Evolutionary conservation across 2,329 filamentous ascomycete genomes (phyloP), one percentile per base, ranked within the genome.

Genomic region (Fusarium graminum): DNA sequence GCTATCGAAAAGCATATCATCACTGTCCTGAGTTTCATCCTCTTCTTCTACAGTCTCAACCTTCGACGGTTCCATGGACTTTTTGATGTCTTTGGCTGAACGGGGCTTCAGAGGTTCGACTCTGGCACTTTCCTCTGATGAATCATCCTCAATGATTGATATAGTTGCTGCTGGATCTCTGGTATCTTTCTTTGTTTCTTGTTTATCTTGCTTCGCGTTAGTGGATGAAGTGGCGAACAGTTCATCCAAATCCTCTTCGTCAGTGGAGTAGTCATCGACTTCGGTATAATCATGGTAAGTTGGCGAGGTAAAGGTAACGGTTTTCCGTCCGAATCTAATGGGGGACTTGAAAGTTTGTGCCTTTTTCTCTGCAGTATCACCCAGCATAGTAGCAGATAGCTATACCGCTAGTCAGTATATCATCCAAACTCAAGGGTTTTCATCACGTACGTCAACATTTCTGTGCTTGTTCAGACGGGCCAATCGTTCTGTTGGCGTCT

Each of bases 401-500:
- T 89, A 75, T 46, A 26, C 25, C 56, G 4, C 17, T 65, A 57
- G 45, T 73, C 26, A 72, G 52, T 52, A 28, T 14, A 3, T 8
- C 14, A 16, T 41, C 28, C 17, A 16, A 12, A 10, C 17, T 7
- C 4, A 22, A 5, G 6, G 6, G 26, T 45, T 29, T 19, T 26
- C 29, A 36, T 49, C 45, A 76, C 92, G 67, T 86, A 97, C 93
- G 81, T 99, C 95, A 72, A 98, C 94, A 75, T 99, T 99, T 75
- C 95, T 88, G 80, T 99, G 95, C 80, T 99, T 99, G 79, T 99
- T 99, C 67, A 98, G 80, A 67, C 95, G 89, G 43, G 95, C 95
- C 64, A 99, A 80, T 75, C 95, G 87, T 82, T 99, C 95, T 16
- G 94, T 97, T 4, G 95, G 95, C 10, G 95, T 99, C 78, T 99